A percentile compares a stretch with the other conserved stretches of the same genome.
Evolutionary conservation across 148 eudicot species (phyloP).

Genomic region (Heliamphora exappendiculata): DNA sequence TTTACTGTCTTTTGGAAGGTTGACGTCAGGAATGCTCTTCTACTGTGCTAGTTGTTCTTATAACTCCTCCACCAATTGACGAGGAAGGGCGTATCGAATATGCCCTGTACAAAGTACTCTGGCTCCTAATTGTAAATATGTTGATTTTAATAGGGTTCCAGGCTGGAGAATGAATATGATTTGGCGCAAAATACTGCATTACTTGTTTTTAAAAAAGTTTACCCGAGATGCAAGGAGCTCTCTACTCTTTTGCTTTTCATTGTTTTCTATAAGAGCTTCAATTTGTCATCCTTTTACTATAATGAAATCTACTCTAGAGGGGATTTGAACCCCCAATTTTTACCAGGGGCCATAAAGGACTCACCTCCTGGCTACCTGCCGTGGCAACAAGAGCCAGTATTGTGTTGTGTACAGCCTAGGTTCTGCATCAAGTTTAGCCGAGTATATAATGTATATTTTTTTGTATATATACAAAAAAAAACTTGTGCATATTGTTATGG

Average conservation of each 20-base stretch:
- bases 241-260: neutral
- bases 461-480: too few relatives aligned
- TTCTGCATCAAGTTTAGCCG: neutral
- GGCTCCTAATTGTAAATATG: slow-evolving; percentile 6
- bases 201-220: neutral
- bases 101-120: slow-evolving; percentile 42
- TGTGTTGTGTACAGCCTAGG: neutral
- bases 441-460: neutral
- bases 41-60: slow-evolving; percentile 59
- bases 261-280: neutral
- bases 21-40: slow-evolving; percentile 62
- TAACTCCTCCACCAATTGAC: slow-evolving; percentile 88
- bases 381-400: neutral
- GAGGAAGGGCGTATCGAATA: slow-evolving; percentile 64
- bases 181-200: neutral
- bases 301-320: neutral
- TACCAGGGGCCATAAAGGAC: neutral
- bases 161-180: neutral
- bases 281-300: neutral
- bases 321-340: neutral
- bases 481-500: neutral
- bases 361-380: neutral
- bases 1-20: neutral
- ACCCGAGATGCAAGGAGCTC: neutral
- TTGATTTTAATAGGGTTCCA: neutral